Base-by-base conservation (phyloP, 495 filamentous ascomycete species). In the Podospora australis region DNA sequence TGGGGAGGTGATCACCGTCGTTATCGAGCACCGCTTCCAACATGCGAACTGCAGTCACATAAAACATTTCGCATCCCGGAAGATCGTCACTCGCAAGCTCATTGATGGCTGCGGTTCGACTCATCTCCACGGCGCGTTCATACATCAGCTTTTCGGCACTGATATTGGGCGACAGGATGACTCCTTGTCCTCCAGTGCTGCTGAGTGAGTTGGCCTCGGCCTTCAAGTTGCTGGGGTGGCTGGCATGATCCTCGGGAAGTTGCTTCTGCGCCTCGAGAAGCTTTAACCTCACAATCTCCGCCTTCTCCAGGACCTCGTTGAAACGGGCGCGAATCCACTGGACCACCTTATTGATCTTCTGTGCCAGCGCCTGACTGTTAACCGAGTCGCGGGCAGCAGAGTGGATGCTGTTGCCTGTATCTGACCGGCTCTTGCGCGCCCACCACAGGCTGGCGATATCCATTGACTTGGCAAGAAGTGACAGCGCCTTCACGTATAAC, bases 111-210 rank as follows among this genome's bases (percentile, higher is more conserved):
- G 92, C 90, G 2, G 87, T 78, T 29, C 89, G 82, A 55, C 88
- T 95, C 92, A 98, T 96, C 64, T 98, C 92, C 19, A 96, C 67
- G 3, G 92, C 92, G 11, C 92, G 87, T 53, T 98, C 94, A 56
- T 95, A 98, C 94, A 98, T 98, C 39, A 98, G 68, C 66, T 88
- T 95, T 68, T 96, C 92, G 0, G 92, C 92, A 17, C 90, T 95
- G 32, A 96, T 80, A 5, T 91, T 91, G 5, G 79, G 72, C 2
- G 74, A 80, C 11, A 86, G 54, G 16, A 72, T 61, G 9, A 77
- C 72, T 0, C 73, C 71, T 29, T 72, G 70, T 1, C 63, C 60
- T 44, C 86, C 87, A 2, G 80, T 74, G 26, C 78, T 81, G 23
- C 75, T 76, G 0, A 71, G 65, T 23, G 79, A 64, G 1, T 74